A percentile compares a stretch with the other conserved stretches of the same genome.
Conservation (phyloP, 768 basidiomycete genomes). For the Termitomyces sp. region DNA sequence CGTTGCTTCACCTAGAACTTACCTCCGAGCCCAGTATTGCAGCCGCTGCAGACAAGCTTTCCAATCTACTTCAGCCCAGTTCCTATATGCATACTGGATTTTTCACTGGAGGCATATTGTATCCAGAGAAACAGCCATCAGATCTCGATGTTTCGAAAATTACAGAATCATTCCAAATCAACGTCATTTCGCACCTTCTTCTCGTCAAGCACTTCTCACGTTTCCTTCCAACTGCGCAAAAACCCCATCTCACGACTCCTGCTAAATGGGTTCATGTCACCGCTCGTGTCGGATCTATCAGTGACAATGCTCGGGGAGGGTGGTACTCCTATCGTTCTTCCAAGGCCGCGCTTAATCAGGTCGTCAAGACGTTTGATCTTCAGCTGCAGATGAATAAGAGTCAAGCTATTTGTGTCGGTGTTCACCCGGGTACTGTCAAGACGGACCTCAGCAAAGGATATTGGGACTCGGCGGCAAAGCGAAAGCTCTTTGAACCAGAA, state of each 20-base stretch:
- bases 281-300: constrained; percentile 54
- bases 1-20: constrained; percentile 45
- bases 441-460: constrained; percentile 53
- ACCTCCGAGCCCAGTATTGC: constrained; percentile 46
- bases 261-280: constrained; percentile 59
- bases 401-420: constrained; percentile 46
- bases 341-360: constrained; percentile 60
- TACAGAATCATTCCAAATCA: constrained; percentile 46
- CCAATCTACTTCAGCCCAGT: constrained; percentile 26
- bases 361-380: constrained; percentile 55
- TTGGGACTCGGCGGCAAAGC: constrained; percentile 35
- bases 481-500: constrained; percentile 43
- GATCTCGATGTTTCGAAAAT: constrained; percentile 40
- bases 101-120: constrained; percentile 49
- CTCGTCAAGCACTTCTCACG: constrained; percentile 58
- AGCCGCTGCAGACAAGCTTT: constrained; percentile 38
- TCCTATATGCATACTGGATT: constrained; percentile 50
- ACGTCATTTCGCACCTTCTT: constrained; percentile 55
- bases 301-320: constrained; percentile 52
- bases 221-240: constrained; percentile 42
- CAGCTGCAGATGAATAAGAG: constrained; percentile 42
- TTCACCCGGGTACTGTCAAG: constrained; percentile 59
- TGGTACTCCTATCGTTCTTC: constrained; percentile 63
- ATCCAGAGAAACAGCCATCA: constrained; percentile 48
- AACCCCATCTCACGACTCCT: constrained; percentile 20